A percentile compares a stretch with the other conserved stretches of the same genome.
Conservation (phyloP, 768 basidiomycete genomes). For the Leccinum rimulosum region DNA sequence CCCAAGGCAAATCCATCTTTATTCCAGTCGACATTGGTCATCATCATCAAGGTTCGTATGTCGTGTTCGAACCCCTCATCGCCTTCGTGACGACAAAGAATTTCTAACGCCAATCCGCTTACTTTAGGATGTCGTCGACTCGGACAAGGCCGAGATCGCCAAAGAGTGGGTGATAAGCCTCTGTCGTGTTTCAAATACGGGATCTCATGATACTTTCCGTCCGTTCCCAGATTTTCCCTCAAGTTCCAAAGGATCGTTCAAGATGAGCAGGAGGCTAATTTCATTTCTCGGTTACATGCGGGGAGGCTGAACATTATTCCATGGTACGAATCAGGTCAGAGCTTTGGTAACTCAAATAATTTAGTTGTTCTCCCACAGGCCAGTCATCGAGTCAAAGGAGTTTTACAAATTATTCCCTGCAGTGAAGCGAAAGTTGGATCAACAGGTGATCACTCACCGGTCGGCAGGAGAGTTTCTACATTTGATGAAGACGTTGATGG, state of each 20-base stretch:
- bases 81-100: neutral
- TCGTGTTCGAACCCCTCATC: neutral
- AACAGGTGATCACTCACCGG: constrained; percentile 46
- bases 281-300: constrained; percentile 57
- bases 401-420: constrained; percentile 56
- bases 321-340: constrained; percentile 35
- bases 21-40: constrained; percentile 56
- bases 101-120: neutral
- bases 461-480: constrained; percentile 55
- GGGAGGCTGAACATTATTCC: constrained; percentile 58
- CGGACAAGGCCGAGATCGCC: constrained; percentile 56
- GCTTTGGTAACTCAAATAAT: neutral
- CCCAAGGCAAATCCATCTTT: constrained; percentile 55
- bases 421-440: constrained; percentile 47
- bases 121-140: constrained; percentile 60
- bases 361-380: constrained; percentile 23
- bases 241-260: constrained; percentile 64
- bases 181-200: neutral
- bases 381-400: constrained; percentile 59
- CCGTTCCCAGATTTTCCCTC: constrained; percentile 42
- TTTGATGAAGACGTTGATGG: constrained; percentile 62
- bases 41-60: constrained; percentile 55
- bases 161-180: constrained; percentile 42
- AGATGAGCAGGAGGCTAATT: constrained; percentile 58
- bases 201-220: neutral